These are phyloP conservation scores for Leishmania aethiopica DNA, from an alignment of 208 protist genomes.

Conservation along the genomic window DNA sequence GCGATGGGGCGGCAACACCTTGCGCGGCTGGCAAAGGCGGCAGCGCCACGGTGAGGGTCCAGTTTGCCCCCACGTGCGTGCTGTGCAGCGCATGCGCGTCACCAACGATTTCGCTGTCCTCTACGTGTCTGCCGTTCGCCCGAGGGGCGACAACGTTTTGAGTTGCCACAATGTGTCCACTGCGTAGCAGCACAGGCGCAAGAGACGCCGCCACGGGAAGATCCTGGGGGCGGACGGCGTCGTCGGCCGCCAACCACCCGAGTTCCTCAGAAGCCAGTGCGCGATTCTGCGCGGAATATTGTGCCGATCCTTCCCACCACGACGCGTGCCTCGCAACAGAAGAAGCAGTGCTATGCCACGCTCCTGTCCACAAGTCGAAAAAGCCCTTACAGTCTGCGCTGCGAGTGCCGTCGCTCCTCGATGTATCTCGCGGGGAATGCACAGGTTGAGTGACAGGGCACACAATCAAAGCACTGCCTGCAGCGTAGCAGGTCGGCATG, in stretches of 20 bases:
- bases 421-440: neutral
- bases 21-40: conserved; percentile 9
- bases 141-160: conserved; percentile 19
- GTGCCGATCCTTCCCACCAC: conserved; percentile 1
- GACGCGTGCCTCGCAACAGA: neutral
- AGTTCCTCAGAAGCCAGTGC: neutral
- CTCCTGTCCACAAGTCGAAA: conserved; percentile 51
- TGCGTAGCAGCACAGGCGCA: conserved; percentile 18
- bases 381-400: conserved; percentile 2
- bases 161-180: conserved; percentile 27
- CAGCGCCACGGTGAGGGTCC: conserved; percentile 30
- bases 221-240: neutral
- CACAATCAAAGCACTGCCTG: conserved; percentile 32
- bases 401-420: neutral
- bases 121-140: conserved; percentile 11
- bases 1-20: neutral
- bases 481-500: conserved; percentile 21
- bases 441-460: conserved; percentile 31
- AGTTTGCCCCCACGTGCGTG: conserved; percentile 36
- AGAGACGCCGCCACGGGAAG: conserved; percentile 10
- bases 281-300: neutral
- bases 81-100: conserved; percentile 15
- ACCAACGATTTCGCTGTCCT: neutral
- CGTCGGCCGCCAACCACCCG: neutral
- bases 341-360: conserved; percentile 2